Evolutionary conservation across 2,329 filamentous ascomycete genomes (phyloP).

Genomic region (Graphilbum sp.): DNA sequence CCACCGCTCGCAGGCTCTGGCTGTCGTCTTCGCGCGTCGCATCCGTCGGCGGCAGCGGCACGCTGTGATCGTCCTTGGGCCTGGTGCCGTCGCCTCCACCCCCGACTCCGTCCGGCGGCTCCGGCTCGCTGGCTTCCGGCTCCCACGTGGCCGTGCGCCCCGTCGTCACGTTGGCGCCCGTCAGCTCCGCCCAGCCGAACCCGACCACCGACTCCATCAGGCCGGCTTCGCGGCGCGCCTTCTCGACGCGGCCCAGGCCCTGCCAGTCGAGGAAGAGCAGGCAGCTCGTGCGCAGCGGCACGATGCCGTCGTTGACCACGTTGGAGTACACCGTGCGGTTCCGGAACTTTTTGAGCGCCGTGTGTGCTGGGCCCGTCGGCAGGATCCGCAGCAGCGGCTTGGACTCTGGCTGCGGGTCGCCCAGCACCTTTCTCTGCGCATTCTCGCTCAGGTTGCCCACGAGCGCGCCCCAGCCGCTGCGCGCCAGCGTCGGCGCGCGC

Average conservation of each 20-base stretch:
- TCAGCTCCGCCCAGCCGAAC: conserved; percentile 90
- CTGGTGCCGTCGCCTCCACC: conserved; percentile 20
- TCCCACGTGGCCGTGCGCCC: conserved; percentile 29
- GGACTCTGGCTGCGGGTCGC: conserved; percentile 54
- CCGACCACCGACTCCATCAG: conserved; percentile 83
- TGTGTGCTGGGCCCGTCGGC: conserved; percentile 80
- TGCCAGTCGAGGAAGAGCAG: conserved; percentile 96
- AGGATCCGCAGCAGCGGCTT: conserved; percentile 82
- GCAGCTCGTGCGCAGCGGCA: conserved; percentile 86
- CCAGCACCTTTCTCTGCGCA: conserved; percentile 38
- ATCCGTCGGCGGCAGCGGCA: conserved; percentile 53
- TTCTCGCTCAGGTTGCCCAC: conserved; percentile 66
- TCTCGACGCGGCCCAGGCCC: conserved; percentile 82
- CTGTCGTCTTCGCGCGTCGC: conserved; percentile 53
- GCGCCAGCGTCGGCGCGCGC: conserved; percentile 71
- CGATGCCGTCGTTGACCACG: conserved; percentile 94
- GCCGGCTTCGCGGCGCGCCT: conserved; percentile 80
- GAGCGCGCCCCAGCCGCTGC: conserved; percentile 77
- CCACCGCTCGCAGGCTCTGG: conserved; percentile 33
- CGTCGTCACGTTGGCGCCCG: conserved; percentile 43
- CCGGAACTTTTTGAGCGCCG: conserved; percentile 70
- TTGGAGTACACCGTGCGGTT: conserved; percentile 92
- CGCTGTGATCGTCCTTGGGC: conserved; percentile 31
- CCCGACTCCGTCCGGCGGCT: no score
- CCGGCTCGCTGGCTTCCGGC: no score